Percentiles rank a stretch among this genome's conserved stretches.
Evolutionary conservation across 2,329 filamentous ascomycete species (phyloP).

Genomic region (Rasamsonia emersonii): DNA sequence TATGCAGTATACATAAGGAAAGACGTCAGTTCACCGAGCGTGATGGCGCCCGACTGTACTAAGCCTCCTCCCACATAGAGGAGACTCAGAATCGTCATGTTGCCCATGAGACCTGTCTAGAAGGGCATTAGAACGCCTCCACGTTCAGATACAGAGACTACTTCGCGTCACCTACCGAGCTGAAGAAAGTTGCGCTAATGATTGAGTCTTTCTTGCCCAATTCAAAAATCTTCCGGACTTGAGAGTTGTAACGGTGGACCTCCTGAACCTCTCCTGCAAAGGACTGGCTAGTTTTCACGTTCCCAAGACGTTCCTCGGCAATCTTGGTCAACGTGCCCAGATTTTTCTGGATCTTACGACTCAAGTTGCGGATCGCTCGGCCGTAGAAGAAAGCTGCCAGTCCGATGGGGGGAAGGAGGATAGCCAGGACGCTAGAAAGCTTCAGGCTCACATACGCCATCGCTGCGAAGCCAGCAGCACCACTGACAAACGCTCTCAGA

Average conservation of each 20-base stretch:
- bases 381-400: constrained; percentile 89
- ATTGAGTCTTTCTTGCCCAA: constrained; percentile 80
- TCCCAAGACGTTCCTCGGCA: constrained; percentile 93
- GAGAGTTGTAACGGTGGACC: constrained; percentile 80
- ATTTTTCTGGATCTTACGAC: constrained; percentile 87
- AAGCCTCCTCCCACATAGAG: constrained; percentile 85
- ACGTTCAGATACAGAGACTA: neutral
- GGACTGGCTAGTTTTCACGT: constrained; percentile 91
- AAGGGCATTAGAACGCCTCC: constrained; percentile 17
- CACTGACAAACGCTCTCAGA: constrained; percentile 82
- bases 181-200: constrained; percentile 86
- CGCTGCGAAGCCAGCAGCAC: constrained; percentile 76
- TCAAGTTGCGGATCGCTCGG: constrained; percentile 77
- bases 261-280: constrained; percentile 92
- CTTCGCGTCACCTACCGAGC: constrained; percentile 35
- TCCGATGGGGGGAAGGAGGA: constrained; percentile 87
- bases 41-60: constrained; percentile 78
- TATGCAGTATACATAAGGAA: constrained; percentile 99
- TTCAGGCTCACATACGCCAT: constrained; percentile 96
- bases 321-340: constrained; percentile 91
- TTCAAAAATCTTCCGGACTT: constrained; percentile 84
- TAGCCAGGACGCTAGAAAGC: constrained; percentile 73
- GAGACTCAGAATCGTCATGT: constrained; percentile 89
- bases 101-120: constrained; percentile 82
- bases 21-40: constrained; percentile 83